Evolutionary conservation across 331 rosid genomes (phyloP), one percentile per base, ranked within the genome.

Genomic region (Quercus tomentella): DNA sequence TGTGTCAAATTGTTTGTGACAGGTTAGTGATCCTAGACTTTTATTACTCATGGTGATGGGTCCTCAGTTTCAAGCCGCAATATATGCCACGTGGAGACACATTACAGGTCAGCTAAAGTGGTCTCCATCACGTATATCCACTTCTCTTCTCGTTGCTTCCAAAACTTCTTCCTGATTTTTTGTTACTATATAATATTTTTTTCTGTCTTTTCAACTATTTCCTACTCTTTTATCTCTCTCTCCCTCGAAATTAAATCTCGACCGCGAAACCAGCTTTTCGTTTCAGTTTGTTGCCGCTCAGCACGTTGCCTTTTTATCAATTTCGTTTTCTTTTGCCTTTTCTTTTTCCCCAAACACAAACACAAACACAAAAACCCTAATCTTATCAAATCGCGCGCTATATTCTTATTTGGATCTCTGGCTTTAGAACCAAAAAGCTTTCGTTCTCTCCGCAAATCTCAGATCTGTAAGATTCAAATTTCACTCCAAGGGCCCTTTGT

Each of bases 201-300:
- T 67, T 9, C 1, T 41, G 14, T 80, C 89, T 82, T 76, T 75
- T 82, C 84, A 79, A 74, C 84, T 2, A 4, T 41, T 41, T 41
- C 49, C 49, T 76, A 82, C 55, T 14, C 55, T 49, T 4, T 14
- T 86, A 77, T 78, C 79, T 76, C 82, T 81, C 84, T 67, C 15
- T 67, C 26, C 52, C 28, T 33, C 76, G 65, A 88, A 88, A 85
- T 89, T 70, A 86, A 88, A 89, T 89, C 92, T 89, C 76, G 82
- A 84, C 94, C 97, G 91, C 89, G 90, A 89, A 88, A 84, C 88
- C 79, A 76, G 85, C 90, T 75, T 76, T 87, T 83, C 82, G 79
- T 83, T 87, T 86, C 86, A 75, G 81, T 84, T 84, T 77, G 84
- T 90, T 90, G 89, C 87, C 95, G 93, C 97, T 71, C 84, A 81